Base-by-base conservation (phyloP, 2,329 filamentous ascomycete genomes). In the Alternaria consortialis region DNA sequence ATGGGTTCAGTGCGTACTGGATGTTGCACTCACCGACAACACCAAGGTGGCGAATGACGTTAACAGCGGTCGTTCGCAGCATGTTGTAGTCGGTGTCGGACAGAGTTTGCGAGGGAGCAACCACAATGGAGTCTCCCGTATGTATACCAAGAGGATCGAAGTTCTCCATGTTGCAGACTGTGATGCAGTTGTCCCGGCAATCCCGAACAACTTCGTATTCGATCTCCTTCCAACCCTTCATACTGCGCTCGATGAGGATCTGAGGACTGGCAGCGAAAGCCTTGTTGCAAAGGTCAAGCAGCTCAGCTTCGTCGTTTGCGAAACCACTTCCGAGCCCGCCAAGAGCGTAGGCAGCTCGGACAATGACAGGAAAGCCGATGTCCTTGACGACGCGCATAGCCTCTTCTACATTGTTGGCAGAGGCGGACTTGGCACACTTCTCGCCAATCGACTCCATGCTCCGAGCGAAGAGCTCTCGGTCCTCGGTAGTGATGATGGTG, bases 161-260 rank as follows among this genome's bases (percentile, higher is more conserved):
- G 83, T 99, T 99, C 84, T 99, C 95, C 95, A 99, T 98, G 84
- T 99, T 99, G 81, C 95, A 99, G 64, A 99, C 95, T 7, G 95
- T 99, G 78, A 99, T 98, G 79, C 95, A 99, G 86, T 98, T 98
- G 83, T 99, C 94, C 72, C 93, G 89, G 58, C 90, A 91, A 83
- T 98, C 95, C 74, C 95, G 91, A 40, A 99, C 95, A 64, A 98
- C 95, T 80, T 99, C 95, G 77, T 98, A 99, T 80, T 99, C 95
- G 65, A 98, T 96, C 81, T 99, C 95, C 81, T 99, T 99, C 95
- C 95, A 99, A 61, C 95, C 95, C 84, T 98, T 98, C 94, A 99
- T 98, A 83, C 93, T 97, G 79, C 92, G 90, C 84, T 99, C 95
- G 72, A 99, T 96, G 56, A 99, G 87, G 7, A 99, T 92, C 78